phyloP scores from a whole-genome alignment of 2,329 filamentous ascomycete species.

The Aspergillus caelatus region DNA sequence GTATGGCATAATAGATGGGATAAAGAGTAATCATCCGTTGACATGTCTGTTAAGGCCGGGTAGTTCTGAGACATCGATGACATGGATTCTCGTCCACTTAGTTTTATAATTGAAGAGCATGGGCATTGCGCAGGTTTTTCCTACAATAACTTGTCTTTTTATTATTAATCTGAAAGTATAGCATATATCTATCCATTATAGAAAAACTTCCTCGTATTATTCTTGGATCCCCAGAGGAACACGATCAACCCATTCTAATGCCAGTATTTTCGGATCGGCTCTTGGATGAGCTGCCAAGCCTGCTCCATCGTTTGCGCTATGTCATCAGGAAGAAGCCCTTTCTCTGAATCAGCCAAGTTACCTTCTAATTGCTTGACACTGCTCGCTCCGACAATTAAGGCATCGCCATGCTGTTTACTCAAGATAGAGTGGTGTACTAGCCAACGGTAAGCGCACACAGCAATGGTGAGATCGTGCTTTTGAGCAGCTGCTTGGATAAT shows the following conservation, averaged over 20 bases:
- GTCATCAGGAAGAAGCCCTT: conserved; percentile 43
- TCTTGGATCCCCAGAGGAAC: no score
- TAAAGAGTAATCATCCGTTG: no score
- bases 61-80: no score
- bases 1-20: no score
- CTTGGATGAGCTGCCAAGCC: conserved; percentile 37
- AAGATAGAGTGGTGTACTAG: conserved; percentile 46
- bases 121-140: no score
- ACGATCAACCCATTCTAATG: conserved; percentile 16
- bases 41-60: no score
- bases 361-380: conserved; percentile 40
- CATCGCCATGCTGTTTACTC: conserved; percentile 36
- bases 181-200: no score
- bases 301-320: conserved; percentile 42
- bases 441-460: conserved; percentile 51
- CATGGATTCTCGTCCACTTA: no score
- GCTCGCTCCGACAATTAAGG: conserved; percentile 44
- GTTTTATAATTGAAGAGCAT: no score
- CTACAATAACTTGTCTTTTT: no score
- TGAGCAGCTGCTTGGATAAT: conserved; percentile 38
- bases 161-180: no score
- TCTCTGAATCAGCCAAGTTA: conserved; percentile 42
- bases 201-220: no score
- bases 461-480: conserved; percentile 46
- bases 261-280: conserved; percentile 34